phyloP scores from a whole-genome alignment of 2,329 filamentous ascomycete genomes.

The Cordyceps fumosorosea region DNA sequence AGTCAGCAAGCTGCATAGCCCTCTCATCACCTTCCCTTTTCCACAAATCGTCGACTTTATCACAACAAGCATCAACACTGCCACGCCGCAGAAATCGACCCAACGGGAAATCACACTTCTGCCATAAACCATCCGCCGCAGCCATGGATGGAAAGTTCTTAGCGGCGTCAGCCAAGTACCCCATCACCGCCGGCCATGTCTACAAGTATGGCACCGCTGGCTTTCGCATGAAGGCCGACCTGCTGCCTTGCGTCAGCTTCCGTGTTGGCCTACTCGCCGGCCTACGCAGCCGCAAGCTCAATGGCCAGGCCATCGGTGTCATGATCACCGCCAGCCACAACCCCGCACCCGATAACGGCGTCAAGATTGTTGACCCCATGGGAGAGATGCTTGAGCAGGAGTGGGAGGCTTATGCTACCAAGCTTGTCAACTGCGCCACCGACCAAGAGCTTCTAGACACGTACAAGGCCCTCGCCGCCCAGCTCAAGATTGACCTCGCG shows the following conservation, averaged over 20 bases:
- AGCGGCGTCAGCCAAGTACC: conserved; percentile 55
- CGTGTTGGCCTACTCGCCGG: conserved; percentile 85
- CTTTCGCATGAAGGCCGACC: conserved; percentile 65
- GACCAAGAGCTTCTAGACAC: conserved; percentile 69
- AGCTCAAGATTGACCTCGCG: conserved; percentile 68
- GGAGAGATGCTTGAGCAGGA: conserved; percentile 96
- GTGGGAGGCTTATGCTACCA: conserved; percentile 86
- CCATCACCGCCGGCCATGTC: conserved; percentile 46
- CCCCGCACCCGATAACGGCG: conserved; percentile 80
- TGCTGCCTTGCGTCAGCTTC: conserved; percentile 88
- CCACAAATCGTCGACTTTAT: no score
- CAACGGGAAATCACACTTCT: background rate
- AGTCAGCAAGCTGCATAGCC: no score
- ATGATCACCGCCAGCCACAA: conserved; percentile 97
- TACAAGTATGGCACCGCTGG: conserved; percentile 64
- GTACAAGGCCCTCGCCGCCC: conserved; percentile 68
- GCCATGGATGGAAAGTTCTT: conserved; percentile 52
- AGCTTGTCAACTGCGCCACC: conserved; percentile 75
- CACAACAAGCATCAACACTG: no score
- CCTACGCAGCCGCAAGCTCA: conserved; percentile 82
- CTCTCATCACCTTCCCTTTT: no score
- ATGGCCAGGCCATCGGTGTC: conserved; percentile 86
- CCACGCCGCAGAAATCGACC: no score
- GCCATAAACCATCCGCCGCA: background rate
- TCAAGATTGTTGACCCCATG: conserved; percentile 95